These are phyloP conservation scores for Recurvomyces mirabilis DNA, from an alignment of 495 filamentous ascomycete species.

Conservation along the genomic window DNA sequence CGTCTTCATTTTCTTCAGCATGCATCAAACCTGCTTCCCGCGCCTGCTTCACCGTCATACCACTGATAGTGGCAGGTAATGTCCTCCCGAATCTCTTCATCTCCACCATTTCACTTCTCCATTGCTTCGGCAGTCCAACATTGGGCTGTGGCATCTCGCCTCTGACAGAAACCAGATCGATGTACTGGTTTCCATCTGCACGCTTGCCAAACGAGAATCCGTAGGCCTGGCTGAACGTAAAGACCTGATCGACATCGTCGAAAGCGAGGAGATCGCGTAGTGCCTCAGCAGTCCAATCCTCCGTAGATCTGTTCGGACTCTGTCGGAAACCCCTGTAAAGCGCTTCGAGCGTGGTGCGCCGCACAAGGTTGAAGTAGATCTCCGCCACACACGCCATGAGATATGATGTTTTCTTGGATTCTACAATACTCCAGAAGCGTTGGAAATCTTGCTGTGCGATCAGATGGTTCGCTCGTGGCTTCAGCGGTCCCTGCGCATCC, in stretches of 20 bases:
- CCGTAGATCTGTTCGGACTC: conserved; percentile 42
- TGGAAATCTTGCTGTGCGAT: conserved; percentile 53
- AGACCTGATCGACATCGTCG: conserved; percentile 59
- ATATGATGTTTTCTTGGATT: conserved; percentile 63
- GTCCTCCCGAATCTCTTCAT: conserved; percentile 20
- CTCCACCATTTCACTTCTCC: conserved; percentile 21
- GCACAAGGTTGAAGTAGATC: conserved; percentile 73
- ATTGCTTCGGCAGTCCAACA: conserved; percentile 12
- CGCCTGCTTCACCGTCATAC: conserved; percentile 17
- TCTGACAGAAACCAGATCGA: conserved; percentile 25
- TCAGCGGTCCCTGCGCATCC: conserved; percentile 53
- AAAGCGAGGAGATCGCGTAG: conserved; percentile 59
- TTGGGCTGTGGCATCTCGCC: conserved; percentile 13
- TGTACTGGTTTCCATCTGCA: conserved; percentile 21
- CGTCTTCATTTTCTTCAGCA: conserved; percentile 11
- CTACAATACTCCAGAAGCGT: conserved; percentile 65
- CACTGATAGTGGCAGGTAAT: conserved; percentile 20
- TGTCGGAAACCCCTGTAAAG: conserved; percentile 48
- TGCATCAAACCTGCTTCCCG: conserved; percentile 12
- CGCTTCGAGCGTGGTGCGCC: conserved; percentile 61
- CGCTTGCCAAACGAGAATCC: conserved; percentile 47
- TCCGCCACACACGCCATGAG: conserved; percentile 91
- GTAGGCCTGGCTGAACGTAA: conserved; percentile 57
- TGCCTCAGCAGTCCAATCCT: conserved; percentile 62
- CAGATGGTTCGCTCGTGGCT: conserved; percentile 42